A percentile compares a stretch with the other conserved stretches of the same genome.
phyloP scores from a whole-genome alignment of 2,329 filamentous ascomycete genomes.

The Aspergillus sp. region DNA sequence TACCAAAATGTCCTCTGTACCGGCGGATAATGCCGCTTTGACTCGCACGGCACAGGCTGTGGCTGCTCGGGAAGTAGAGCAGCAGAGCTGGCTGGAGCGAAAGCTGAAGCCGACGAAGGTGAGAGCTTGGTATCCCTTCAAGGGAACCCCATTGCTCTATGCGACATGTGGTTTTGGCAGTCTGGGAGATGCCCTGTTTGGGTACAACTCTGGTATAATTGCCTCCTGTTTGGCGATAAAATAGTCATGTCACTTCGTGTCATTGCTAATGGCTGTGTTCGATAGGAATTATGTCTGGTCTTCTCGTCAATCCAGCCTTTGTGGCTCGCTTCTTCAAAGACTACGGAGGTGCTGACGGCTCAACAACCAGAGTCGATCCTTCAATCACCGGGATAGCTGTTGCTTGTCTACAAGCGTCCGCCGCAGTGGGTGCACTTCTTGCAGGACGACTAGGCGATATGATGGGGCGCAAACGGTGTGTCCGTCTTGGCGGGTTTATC shows the following conservation, averaged over 20 bases:
- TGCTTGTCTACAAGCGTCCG: slow-evolving; percentile 28
- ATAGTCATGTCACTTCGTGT: too few species aligned
- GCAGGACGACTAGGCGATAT: slow-evolving; percentile 17
- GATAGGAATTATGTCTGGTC: slow-evolving; percentile 44
- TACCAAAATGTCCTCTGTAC: too few species aligned
- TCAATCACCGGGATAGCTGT: slow-evolving; percentile 44
- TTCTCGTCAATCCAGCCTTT: slow-evolving; percentile 45
- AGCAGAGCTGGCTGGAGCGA: slow-evolving; percentile 37
- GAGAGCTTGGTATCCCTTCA: slow-evolving; percentile 42
- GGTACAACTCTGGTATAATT: slow-evolving; percentile 43
- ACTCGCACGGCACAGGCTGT: too few species aligned
- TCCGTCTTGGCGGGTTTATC: slow-evolving; percentile 40
- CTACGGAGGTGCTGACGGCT: slow-evolving; percentile 41
- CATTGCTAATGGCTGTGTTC: too few species aligned
- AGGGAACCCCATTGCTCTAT: slow-evolving; percentile 37
- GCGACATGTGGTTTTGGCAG: slow-evolving; percentile 45
- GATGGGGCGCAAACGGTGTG: slow-evolving; percentile 40
- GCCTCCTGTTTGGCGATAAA: background rate
- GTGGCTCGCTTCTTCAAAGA: slow-evolving; percentile 43
- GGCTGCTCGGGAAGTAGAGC: slow-evolving; percentile 7
- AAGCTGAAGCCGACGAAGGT: slow-evolving; percentile 41
- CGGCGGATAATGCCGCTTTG: too few species aligned
- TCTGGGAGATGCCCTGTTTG: slow-evolving; percentile 45
- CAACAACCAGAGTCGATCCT: slow-evolving; percentile 31
- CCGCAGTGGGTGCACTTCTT: too few species aligned